Evolutionary conservation across 345 rosid genomes (phyloP).

Genomic region (Physaria fendleri): DNA sequence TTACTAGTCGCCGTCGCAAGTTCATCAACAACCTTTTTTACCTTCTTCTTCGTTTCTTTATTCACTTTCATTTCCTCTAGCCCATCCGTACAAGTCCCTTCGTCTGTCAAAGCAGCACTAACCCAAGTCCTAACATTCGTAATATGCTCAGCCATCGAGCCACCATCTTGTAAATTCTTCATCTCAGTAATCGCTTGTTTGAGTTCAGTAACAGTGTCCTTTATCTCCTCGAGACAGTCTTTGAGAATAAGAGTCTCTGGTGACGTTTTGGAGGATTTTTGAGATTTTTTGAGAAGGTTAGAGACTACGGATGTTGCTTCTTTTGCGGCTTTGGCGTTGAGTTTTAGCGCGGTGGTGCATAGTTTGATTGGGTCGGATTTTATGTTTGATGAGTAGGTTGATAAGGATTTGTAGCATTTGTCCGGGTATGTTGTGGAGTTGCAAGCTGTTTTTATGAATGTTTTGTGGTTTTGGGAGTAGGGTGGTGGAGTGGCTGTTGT

Average conservation of each 20-base stretch:
- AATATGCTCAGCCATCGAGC: slow-evolving; percentile 28
- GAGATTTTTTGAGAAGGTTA: slow-evolving; percentile 24
- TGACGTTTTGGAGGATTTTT: slow-evolving; percentile 12
- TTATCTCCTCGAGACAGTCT: slow-evolving; percentile 48
- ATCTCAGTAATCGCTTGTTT: slow-evolving; percentile 39
- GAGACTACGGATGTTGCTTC: slow-evolving; percentile 26
- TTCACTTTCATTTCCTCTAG: slow-evolving; percentile 42
- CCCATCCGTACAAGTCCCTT: slow-evolving; percentile 62
- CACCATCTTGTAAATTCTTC: slow-evolving; percentile 19
- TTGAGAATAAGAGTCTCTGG: slow-evolving; percentile 36
- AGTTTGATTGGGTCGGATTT: slow-evolving; percentile 49
- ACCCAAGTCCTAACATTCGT: slow-evolving; percentile 49
- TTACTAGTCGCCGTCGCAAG: slow-evolving; percentile 54
- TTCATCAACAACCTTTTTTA: slow-evolving; percentile 32
- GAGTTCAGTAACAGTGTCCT: slow-evolving; percentile 45
- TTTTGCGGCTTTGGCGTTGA: slow-evolving; percentile 38
- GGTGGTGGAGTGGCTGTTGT: slow-evolving; percentile 26
- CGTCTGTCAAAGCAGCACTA: slow-evolving; percentile 65
- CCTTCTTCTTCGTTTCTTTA: slow-evolving; percentile 35
- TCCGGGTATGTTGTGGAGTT: slow-evolving; percentile 44
- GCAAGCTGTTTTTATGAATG: slow-evolving; percentile 48
- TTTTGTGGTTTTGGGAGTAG: slow-evolving; percentile 32
- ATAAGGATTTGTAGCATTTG: slow-evolving; percentile 50
- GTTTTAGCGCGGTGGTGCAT: slow-evolving; percentile 40
- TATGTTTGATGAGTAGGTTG: slow-evolving; percentile 40